phyloP scores from a whole-genome alignment of 2,329 filamentous ascomycete genomes.

The Aspergillus tanneri region DNA sequence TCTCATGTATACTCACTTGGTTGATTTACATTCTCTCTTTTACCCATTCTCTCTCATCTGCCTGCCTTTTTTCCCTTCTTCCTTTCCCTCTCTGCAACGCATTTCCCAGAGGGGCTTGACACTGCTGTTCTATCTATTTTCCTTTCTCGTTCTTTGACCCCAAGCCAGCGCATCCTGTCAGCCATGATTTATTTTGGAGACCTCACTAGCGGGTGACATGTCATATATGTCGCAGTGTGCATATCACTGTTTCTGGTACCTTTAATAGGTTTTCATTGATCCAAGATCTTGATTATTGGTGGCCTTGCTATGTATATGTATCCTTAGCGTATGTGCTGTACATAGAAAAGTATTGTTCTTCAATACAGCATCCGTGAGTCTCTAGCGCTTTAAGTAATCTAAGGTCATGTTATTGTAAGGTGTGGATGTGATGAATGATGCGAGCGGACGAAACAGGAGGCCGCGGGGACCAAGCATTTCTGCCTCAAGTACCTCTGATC shows the following conservation, averaged over 20 bases:
- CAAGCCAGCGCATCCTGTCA: conserved; percentile 17
- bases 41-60: conserved; percentile 11
- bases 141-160: conserved; percentile 16
- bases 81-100: conserved; percentile 13
- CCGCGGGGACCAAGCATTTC: background rate
- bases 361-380: conserved; percentile 18
- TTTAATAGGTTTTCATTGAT: conserved; percentile 21
- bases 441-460: background rate
- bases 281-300: conserved; percentile 21
- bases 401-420: no score
- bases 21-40: conserved; percentile 24
- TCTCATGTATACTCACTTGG: conserved; percentile 29
- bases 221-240: conserved; percentile 22
- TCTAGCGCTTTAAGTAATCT: background rate
- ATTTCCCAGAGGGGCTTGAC: conserved; percentile 19
- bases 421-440: background rate
- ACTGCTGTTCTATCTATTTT: conserved; percentile 16
- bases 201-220: conserved; percentile 21
- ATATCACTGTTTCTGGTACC: conserved; percentile 22
- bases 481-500: no score
- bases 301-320: conserved; percentile 33
- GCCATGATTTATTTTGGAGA: conserved; percentile 25
- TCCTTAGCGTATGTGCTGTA: conserved; percentile 31
- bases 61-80: conserved; percentile 13
- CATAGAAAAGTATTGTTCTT: conserved; percentile 27